Evolutionary conservation across 495 filamentous ascomycete species (phyloP).

Genomic region (Penicillium atrosanguineum): DNA sequence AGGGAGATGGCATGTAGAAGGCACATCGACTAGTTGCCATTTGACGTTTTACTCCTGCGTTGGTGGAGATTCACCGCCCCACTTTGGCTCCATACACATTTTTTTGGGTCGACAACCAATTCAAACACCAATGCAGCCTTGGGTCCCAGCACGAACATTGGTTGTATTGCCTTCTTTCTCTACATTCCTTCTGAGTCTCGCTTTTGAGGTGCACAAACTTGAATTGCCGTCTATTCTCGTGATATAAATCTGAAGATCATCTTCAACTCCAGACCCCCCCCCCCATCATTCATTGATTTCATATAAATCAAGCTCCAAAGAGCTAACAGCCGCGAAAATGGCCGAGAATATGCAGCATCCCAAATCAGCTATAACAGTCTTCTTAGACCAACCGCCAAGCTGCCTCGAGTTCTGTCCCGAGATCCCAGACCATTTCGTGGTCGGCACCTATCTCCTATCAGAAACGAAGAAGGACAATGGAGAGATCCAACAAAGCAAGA

Average conservation of each 20-base stretch:
- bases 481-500: slow-evolving; percentile 55
- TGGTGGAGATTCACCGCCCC: slow-evolving; percentile 5
- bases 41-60: background rate
- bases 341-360: slow-evolving; percentile 21
- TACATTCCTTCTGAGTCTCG: background rate
- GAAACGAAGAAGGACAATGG: slow-evolving; percentile 36
- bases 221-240: background rate
- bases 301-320: background rate
- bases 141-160: background rate
- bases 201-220: too few species aligned
- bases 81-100: slow-evolving; percentile 4
- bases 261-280: background rate
- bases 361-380: slow-evolving; percentile 34
- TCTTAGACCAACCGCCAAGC: slow-evolving; percentile 66
- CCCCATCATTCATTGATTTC: background rate
- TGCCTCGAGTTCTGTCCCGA: slow-evolving; percentile 78
- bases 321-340: slow-evolving; percentile 6
- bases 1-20: background rate
- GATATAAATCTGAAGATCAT: background rate
- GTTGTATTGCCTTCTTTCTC: background rate
- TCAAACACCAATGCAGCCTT: background rate
- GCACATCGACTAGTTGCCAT: background rate
- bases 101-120: background rate
- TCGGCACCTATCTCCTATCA: slow-evolving; percentile 84
- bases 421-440: slow-evolving; percentile 63